Percentiles rank a stretch among this genome's conserved stretches.
These are phyloP conservation scores for Clathrus columnatus DNA, from an alignment of 768 basidiomycete species.

Conservation along the genomic window DNA sequence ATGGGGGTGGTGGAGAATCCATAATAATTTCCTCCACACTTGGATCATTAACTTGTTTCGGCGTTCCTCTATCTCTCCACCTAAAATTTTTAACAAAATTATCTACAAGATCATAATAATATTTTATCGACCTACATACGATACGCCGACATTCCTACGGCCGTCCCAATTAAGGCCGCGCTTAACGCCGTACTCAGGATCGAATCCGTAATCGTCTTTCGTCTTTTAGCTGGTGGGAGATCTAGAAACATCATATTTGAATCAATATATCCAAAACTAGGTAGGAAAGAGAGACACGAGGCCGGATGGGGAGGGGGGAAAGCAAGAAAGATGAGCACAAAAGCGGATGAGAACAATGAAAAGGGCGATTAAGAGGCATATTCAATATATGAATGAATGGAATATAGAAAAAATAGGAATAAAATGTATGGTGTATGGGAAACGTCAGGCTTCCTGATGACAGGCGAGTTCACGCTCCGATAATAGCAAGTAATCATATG, in stretches of 20 bases:
- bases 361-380: too few species aligned
- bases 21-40: slow-evolving; percentile 9
- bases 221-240: slow-evolving; percentile 66
- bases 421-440: too few species aligned
- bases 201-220: slow-evolving; percentile 71
- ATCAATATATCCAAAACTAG: background rate
- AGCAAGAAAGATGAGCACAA: too few species aligned
- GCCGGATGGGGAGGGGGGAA: slow-evolving; percentile 16
- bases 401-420: too few species aligned
- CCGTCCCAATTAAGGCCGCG: slow-evolving; percentile 79
- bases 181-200: slow-evolving; percentile 78
- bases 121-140: slow-evolving; percentile 53
- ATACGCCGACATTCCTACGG: slow-evolving; percentile 81
- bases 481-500: too few species aligned
- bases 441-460: too few species aligned
- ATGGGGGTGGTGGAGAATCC: slow-evolving; percentile 44
- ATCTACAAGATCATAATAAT: background rate
- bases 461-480: slow-evolving; percentile 20
- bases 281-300: slow-evolving; percentile 14
- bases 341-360: too few species aligned
- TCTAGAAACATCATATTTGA: slow-evolving; percentile 41
- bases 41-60: slow-evolving; percentile 25
- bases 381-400: too few species aligned
- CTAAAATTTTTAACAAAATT: slow-evolving; percentile 26
- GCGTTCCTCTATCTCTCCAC: slow-evolving; percentile 72